Percentiles rank a stretch among this genome's conserved stretches.
These are phyloP conservation scores for Fusarium sp. DNA, from an alignment of 2,329 filamentous ascomycete genomes.

Conservation along the genomic window DNA sequence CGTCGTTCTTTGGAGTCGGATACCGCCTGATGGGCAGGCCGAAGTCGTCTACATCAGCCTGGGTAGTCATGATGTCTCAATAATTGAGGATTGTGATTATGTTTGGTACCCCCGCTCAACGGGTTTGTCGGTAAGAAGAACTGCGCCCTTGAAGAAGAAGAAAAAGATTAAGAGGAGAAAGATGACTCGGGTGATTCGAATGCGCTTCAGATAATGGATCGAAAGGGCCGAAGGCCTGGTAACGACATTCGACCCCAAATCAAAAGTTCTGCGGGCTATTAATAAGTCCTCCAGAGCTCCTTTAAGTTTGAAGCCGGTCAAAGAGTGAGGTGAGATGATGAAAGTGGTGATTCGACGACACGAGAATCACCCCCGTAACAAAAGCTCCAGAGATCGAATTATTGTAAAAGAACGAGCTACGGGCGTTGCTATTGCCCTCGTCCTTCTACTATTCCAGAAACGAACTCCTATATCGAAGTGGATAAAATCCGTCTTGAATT, in stretches of 20 bases:
- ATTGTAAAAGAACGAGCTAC: constrained; percentile 11
- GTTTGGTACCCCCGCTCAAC: constrained; percentile 18
- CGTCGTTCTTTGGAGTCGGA: constrained; percentile 48
- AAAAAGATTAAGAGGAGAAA: not conserved
- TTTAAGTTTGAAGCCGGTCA: constrained; percentile 29
- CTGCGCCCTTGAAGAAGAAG: not conserved
- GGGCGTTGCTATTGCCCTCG: constrained; percentile 26
- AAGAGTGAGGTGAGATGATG: constrained; percentile 23
- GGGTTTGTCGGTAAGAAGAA: not conserved
- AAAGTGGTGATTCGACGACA: constrained; percentile 20
- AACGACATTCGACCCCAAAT: constrained; percentile 36
- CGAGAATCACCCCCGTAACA: constrained; percentile 12
- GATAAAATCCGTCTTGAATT: constrained; percentile 29
- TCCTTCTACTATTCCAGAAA: constrained; percentile 23
- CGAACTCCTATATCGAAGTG: constrained; percentile 40
- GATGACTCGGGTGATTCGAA: constrained; percentile 35
- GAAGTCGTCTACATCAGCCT: constrained; percentile 73
- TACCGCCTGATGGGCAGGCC: constrained; percentile 72
- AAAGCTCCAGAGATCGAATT: constrained; percentile 10
- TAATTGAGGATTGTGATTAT: constrained; percentile 4
- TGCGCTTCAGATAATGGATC: constrained; percentile 38
- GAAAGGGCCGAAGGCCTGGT: constrained; percentile 42
- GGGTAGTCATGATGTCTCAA: constrained; percentile 43
- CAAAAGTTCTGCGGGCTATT: constrained; percentile 25
- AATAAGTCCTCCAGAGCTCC: constrained; percentile 37